Base-by-base conservation (phyloP, 768 basidiomycete species). In the Mycena polygramma region DNA sequence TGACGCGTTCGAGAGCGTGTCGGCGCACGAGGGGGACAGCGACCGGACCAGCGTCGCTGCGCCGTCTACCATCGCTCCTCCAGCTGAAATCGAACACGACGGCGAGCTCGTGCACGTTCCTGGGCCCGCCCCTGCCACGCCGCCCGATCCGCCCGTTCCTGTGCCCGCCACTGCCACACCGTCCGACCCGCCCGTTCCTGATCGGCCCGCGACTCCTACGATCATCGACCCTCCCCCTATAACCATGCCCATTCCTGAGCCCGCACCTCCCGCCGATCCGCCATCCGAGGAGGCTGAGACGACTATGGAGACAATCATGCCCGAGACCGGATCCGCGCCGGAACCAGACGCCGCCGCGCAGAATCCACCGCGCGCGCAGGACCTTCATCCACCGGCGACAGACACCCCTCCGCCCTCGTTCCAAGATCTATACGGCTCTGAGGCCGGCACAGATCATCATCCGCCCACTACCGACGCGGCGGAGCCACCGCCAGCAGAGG, bases 341-440 rank as follows among this genome's bases (percentile, higher is more conserved):
- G 55, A 46, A 37, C 55, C 55, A 8, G 45, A 41, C 41, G 11
- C 15, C 22, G 26, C 54, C 55, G 37, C 55, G 35, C 37, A 35
- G 41, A n/a, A 70, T 46, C 57, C 46, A 15, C 53, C 43, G 30
- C 30, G 3, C 0, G 36, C 49, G 9, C 17, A 35, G 2, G 22
- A 20, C 0, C 10, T 15, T 17, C 63, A 58, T 17, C 30, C 6
- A 30, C 30, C 30, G 30, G 30, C 30, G 30, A 30, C 30, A 30
- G 30, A 30, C 30, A 68, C 66, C 4, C 71, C 71, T 8, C 71
- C 71, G 9, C 71, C 71, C 7, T 66, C 71, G 6, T 73, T 73
- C 24, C 59, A 69, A 26, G 71, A 73, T 22, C 52, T 69, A 7
- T 73, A 66, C 45, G 68, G 71, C 41, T 51, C 59, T 10, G 68